Evolutionary conservation across 1,139 yeast species (phyloP).

Genomic region (Lodderomyces theae): DNA sequence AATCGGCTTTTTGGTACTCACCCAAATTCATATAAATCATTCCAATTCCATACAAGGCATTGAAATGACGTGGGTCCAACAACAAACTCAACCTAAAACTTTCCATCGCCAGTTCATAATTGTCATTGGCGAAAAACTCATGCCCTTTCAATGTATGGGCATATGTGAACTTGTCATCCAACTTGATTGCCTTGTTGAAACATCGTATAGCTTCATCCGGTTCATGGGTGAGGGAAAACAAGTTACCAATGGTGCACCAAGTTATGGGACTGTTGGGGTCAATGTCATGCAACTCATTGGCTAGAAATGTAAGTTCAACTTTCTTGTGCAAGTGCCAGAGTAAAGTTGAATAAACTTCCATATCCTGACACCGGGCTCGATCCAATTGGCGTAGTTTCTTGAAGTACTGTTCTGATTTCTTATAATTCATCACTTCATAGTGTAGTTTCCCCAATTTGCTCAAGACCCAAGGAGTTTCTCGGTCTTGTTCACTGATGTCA

Average conservation of each 20-base stretch:
- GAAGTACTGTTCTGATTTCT: conserved; percentile 68
- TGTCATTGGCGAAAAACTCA: conserved; percentile 84
- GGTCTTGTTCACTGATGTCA: conserved; percentile 60
- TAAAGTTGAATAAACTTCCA: conserved; percentile 88
- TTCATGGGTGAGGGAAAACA: conserved; percentile 78
- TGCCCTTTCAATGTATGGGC: conserved; percentile 95
- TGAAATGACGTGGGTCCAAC: conserved; percentile 80
- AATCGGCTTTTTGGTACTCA: conserved; percentile 77
- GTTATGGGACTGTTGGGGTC: conserved; percentile 71
- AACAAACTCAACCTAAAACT: conserved; percentile 78
- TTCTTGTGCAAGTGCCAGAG: conserved; percentile 91
- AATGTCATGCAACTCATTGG: conserved; percentile 75
- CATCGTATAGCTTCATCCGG: conserved; percentile 90
- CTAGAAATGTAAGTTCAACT: conserved; percentile 73
- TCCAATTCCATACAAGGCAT: conserved; percentile 95
- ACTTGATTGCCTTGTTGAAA: conserved; percentile 72
- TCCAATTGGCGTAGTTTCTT: conserved; percentile 62
- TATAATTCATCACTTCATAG: conserved; percentile 85
- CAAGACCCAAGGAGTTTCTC: conserved; percentile 82
- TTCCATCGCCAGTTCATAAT: conserved; percentile 84
- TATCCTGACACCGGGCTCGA: conserved; percentile 79
- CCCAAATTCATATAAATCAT: conserved; percentile 91
- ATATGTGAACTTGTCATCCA: conserved; percentile 75
- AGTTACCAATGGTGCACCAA: conserved; percentile 91
- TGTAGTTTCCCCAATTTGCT: conserved; percentile 77